These are phyloP conservation scores for Ophiocordyceps unilateralis DNA, from an alignment of 2,329 filamentous ascomycete species.

Conservation along the genomic window DNA sequence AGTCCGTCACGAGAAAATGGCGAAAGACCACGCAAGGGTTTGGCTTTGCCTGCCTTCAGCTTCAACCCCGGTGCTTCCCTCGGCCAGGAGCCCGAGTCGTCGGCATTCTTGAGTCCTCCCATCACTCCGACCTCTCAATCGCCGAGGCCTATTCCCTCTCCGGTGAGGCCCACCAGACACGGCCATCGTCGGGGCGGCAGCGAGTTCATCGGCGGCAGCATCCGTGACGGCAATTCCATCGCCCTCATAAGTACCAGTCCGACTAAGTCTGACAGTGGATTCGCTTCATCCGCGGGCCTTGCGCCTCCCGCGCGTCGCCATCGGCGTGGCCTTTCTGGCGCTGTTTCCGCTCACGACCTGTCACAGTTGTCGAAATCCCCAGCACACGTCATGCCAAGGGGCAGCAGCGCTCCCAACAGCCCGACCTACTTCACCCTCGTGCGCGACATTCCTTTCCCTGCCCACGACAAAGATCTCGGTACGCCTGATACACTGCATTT, in stretches of 20 bases:
- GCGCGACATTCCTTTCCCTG: conserved; percentile 9
- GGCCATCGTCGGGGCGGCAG: conserved; percentile 69
- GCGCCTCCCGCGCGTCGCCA: conserved; percentile 43
- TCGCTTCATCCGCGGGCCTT: conserved; percentile 35
- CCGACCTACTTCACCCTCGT: conserved; percentile 28
- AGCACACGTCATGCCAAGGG: conserved; percentile 30
- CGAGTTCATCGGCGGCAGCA: conserved; percentile 68
- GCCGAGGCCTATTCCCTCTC: conserved; percentile 31
- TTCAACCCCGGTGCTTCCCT: conserved; percentile 34
- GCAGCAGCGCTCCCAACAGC: conserved; percentile 48
- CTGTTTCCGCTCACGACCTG: conserved; percentile 72
- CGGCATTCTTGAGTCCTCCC: conserved; percentile 33
- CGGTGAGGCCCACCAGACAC: conserved; percentile 43
- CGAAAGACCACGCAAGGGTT: conserved; percentile 13
- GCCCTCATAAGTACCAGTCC: conserved; percentile 52
- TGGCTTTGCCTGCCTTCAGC: conserved; percentile 33
- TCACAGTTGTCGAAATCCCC: conserved; percentile 47
- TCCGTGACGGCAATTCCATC: conserved; percentile 38
- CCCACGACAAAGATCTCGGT: conserved; percentile 2
- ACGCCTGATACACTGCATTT: conserved; percentile 3
- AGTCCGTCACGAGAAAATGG: conserved; percentile 13
- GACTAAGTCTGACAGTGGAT: conserved; percentile 44
- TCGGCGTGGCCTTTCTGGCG: conserved; percentile 51
- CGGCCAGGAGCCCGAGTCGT: conserved; percentile 13
- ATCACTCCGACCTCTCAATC: conserved; percentile 36